Percentiles rank a stretch among this genome's conserved stretches.
phyloP scores from a whole-genome alignment of 225 moss, liverwort and hornwort species.

The Neckera pumila region DNA sequence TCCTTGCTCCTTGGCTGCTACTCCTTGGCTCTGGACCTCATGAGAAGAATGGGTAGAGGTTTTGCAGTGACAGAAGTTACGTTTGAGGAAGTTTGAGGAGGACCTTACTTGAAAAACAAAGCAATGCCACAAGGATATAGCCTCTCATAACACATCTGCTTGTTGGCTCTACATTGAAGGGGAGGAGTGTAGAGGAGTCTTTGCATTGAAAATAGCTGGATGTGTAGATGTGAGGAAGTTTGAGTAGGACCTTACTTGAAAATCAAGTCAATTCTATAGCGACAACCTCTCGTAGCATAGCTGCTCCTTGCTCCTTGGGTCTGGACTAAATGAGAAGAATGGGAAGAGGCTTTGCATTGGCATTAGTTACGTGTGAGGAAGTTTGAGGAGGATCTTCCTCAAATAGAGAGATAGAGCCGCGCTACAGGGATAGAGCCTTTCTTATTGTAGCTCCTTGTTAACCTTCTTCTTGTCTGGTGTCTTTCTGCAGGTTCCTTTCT shows the following conservation, averaged over 20 bases:
- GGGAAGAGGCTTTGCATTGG: not conserved
- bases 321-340: not conserved
- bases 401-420: not conserved
- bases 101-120: not conserved
- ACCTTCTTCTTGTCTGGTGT: not conserved
- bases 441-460: not conserved
- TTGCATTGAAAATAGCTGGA: not conserved
- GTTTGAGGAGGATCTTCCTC: not conserved
- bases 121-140: not conserved
- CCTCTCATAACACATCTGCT: not conserved
- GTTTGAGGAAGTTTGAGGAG: not conserved
- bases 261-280: not conserved
- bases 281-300: not conserved
- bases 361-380: not conserved
- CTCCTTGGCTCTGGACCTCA: not conserved
- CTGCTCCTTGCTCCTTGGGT: not conserved
- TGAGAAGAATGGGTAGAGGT: not conserved
- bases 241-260: not conserved
- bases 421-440: not conserved
- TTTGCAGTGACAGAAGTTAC: not conserved
- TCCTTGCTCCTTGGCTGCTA: not conserved
- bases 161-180: not conserved
- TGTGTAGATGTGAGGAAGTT: not conserved
- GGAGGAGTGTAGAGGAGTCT: not conserved
- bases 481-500: slow-evolving; percentile 37